Conservation (phyloP, 768 basidiomycete genomes). For the Rhizopogon vinicolor region DNA sequence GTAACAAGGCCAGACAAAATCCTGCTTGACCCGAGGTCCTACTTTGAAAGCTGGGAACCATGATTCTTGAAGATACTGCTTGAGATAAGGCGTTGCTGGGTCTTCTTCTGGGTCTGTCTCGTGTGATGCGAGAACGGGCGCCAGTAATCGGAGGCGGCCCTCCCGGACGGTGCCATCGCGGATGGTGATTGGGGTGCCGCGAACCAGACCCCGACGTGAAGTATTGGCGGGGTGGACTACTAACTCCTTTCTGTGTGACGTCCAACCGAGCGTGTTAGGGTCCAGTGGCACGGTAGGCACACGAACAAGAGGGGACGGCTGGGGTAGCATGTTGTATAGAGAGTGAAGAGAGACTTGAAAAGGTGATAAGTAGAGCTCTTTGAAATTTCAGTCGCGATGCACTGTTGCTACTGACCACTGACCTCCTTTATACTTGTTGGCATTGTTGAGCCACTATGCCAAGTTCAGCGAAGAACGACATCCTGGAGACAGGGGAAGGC, state of each 20-base stretch:
- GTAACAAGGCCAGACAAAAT: constrained; percentile 7
- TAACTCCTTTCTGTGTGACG: not conserved
- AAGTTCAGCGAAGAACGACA: not conserved
- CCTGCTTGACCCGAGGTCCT: not conserved
- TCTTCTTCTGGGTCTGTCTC: not conserved
- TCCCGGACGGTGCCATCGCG: not conserved
- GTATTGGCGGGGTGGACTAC: too few species aligned
- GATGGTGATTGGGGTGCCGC: not conserved
- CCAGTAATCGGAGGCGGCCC: not conserved
- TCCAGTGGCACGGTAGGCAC: not conserved
- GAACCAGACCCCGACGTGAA: too few species aligned
- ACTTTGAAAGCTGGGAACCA: constrained; percentile 11
- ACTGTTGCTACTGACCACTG: not conserved
- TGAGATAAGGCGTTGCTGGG: not conserved
- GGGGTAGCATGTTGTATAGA: not conserved
- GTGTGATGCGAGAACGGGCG: too few species aligned
- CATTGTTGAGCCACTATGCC: not conserved
- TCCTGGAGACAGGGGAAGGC: not conserved
- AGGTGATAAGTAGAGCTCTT: not conserved
- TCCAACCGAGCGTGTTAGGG: not conserved
- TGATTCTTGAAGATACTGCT: constrained; percentile 2
- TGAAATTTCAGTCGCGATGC: not conserved
- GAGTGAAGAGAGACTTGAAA: not conserved
- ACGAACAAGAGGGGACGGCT: not conserved
- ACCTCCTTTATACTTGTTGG: not conserved